Evolutionary conservation across 129 eudicot species (phyloP).

Genomic region (Flaveria robusta): DNA sequence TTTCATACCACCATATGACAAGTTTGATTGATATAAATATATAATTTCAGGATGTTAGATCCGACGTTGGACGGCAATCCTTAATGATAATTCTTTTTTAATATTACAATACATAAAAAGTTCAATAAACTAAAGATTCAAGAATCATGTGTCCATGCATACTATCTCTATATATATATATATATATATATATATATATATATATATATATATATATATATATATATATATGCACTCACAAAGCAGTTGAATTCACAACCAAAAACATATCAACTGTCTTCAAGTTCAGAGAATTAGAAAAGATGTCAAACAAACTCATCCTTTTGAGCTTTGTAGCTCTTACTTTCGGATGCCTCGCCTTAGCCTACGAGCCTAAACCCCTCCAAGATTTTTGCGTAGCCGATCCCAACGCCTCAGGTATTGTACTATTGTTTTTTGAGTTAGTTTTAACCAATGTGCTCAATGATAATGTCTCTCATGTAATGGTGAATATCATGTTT

Average conservation of each 20-base stretch:
- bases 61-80: constrained; percentile 22
- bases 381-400: constrained; percentile 53
- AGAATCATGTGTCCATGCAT: constrained; percentile 11
- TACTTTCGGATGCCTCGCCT: constrained; percentile 24
- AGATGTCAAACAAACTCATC: constrained; percentile 31
- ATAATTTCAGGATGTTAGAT: no score
- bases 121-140: constrained; percentile 12
- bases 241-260: constrained; percentile 24
- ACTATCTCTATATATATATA: constrained; percentile 19
- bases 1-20: no score
- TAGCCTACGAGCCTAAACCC: constrained; percentile 34
- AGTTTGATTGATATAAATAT: no score
- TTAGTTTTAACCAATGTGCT: no score
- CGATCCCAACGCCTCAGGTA: constrained; percentile 38
- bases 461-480: no score
- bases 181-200: constrained; percentile 28
- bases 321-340: constrained; percentile 21
- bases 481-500: not conserved
- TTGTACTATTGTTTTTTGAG: not conserved
- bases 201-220: constrained; percentile 28
- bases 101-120: not conserved
- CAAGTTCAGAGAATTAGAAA: not conserved
- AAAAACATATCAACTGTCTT: constrained; percentile 14
- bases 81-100: not conserved
- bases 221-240: constrained; percentile 19